Evolutionary conservation across 225 moss, liverwort and hornwort genomes (phyloP).

Genomic region (Straminergon stramineum): DNA sequence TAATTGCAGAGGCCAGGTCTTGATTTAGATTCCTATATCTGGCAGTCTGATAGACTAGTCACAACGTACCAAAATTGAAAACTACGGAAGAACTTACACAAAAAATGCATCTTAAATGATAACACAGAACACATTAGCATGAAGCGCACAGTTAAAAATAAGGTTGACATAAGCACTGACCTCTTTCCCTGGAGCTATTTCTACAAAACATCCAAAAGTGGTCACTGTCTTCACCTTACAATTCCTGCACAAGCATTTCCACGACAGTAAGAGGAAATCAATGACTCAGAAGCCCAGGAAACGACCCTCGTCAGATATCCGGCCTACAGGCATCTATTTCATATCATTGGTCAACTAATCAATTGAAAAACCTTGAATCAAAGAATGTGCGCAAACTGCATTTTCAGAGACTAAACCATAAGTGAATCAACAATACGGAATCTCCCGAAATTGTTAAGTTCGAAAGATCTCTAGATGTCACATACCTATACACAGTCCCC

Average conservation of each 20-base stretch:
- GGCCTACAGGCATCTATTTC: not conserved
- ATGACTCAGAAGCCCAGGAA: not conserved
- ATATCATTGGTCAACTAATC: not conserved
- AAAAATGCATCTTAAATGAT: not conserved
- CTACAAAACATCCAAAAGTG: conserved; percentile 91
- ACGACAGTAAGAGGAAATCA: not conserved
- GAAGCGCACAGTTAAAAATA: not conserved
- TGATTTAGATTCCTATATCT: not conserved
- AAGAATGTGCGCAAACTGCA: not conserved
- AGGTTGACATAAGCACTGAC: conserved; percentile 14
- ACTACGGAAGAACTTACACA: not conserved
- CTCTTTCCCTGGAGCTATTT: conserved; percentile 95
- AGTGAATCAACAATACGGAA: not conserved
- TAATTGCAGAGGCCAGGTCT: not conserved
- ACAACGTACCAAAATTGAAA: not conserved
- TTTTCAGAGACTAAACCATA: not conserved
- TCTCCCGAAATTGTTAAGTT: not conserved
- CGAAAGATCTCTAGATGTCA: not conserved
- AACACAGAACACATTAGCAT: not conserved
- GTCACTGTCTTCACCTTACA: conserved; percentile 79
- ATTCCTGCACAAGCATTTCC: conserved; percentile 41
- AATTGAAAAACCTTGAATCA: not conserved
- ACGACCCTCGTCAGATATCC: not conserved
- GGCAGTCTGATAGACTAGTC: not conserved
- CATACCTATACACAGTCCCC: conserved; percentile 76